Evolutionary conservation across 768 basidiomycete species (phyloP).

Genomic region (Trametes maxima): DNA sequence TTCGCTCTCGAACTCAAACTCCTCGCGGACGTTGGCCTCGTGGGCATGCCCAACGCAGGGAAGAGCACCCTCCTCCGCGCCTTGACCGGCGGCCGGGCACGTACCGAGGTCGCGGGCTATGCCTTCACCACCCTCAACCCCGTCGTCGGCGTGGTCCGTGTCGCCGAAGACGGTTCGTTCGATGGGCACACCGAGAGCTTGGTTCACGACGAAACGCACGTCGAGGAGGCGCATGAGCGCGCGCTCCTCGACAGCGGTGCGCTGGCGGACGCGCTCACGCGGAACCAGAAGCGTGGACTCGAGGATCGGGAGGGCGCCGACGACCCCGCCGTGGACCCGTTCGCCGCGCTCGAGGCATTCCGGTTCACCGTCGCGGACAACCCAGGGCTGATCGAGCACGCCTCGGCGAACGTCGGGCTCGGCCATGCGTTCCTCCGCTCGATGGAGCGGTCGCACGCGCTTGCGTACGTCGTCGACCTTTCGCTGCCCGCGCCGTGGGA

Average conservation of each 20-base stretch:
- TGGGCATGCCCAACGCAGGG: constrained; percentile 95
- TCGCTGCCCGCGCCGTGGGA: constrained; percentile 73
- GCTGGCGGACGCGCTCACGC: constrained; percentile 50
- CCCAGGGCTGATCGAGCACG: constrained; percentile 84
- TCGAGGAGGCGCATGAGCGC: constrained; percentile 52
- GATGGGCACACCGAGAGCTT: constrained; percentile 55
- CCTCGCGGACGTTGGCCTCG: constrained; percentile 91
- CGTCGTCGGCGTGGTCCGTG: constrained; percentile 86
- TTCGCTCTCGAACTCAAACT: constrained; percentile 93
- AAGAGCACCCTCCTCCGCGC: constrained; percentile 92
- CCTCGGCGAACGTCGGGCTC: constrained; percentile 88
- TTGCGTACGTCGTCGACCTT: constrained; percentile 93
- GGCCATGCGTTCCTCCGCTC: constrained; percentile 93
- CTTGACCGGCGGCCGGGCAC: constrained; percentile 82
- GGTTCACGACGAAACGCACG: constrained; percentile 67
- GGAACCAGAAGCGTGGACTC: constrained; percentile 43
- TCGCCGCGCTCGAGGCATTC: constrained; percentile 57
- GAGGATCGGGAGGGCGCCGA: not conserved
- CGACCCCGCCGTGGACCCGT: constrained; percentile 18
- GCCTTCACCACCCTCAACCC: constrained; percentile 97
- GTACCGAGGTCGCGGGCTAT: constrained; percentile 85
- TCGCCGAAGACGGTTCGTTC: constrained; percentile 77
- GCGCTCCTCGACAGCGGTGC: constrained; percentile 54
- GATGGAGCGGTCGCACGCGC: constrained; percentile 87
- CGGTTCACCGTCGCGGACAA: constrained; percentile 98